These are phyloP conservation scores for Diatrype stigma DNA, from an alignment of 2,329 filamentous ascomycete species.

Conservation along the genomic window DNA sequence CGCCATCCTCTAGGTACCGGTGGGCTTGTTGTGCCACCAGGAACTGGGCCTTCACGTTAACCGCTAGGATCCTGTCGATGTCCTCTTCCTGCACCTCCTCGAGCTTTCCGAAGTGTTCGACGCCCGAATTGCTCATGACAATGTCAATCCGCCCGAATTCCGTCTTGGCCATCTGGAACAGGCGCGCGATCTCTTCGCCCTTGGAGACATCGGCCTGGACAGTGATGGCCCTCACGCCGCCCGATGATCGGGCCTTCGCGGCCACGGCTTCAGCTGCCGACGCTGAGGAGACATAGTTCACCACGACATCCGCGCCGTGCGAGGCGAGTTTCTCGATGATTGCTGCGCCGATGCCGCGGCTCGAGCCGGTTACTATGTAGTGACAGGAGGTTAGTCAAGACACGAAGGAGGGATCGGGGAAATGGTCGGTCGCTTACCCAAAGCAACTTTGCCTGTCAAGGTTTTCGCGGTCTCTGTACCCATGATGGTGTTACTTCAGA, in stretches of 20 bases:
- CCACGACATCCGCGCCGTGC: not conserved
- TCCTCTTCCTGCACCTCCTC: conserved; percentile 7
- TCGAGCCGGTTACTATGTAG: not conserved
- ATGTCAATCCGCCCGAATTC: conserved; percentile 21
- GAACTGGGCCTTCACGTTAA: conserved; percentile 16
- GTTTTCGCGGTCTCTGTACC: not conserved
- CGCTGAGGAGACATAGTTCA: not conserved
- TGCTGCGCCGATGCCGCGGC: not conserved
- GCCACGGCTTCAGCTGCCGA: conserved; percentile 2
- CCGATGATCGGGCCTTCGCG: conserved; percentile 3
- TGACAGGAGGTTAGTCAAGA: not conserved
- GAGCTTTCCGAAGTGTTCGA: conserved; percentile 11
- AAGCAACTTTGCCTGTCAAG: not conserved
- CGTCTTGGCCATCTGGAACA: conserved; percentile 17
- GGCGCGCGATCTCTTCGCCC: conserved; percentile 16
- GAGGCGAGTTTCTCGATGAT: not conserved
- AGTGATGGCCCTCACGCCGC: conserved; percentile 7
- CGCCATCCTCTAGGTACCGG: conserved; percentile 14
- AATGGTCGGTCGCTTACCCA: not conserved
- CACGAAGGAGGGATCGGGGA: not conserved
- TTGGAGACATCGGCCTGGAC: conserved; percentile 21
- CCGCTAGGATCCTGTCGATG: conserved; percentile 9
- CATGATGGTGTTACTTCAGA: no score
- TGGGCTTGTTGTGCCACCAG: conserved; percentile 8
- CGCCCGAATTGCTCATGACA: conserved; percentile 25